Conservation (phyloP, 257 asterid genomes). For the Plectranthus barbatus region DNA sequence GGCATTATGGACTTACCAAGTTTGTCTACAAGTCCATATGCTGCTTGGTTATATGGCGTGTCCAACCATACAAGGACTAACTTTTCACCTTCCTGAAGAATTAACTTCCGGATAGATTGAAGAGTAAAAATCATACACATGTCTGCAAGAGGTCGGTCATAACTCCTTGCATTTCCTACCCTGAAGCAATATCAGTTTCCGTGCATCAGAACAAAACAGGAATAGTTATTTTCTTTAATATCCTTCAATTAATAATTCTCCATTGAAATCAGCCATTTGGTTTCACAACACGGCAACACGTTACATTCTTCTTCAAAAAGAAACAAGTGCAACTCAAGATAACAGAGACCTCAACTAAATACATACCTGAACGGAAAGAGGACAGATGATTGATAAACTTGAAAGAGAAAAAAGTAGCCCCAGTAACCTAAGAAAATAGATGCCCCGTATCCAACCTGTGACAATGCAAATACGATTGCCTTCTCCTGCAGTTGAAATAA, state of each 20-base stretch:
- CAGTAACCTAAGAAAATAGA: slow-evolving; percentile 76
- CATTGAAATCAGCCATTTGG: not conserved
- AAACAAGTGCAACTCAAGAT: not conserved
- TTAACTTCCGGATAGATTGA: slow-evolving; percentile 79
- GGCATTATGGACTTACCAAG: slow-evolving; percentile 43
- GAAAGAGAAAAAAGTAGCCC: slow-evolving; percentile 67
- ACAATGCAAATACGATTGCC: slow-evolving; percentile 65
- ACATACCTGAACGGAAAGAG: slow-evolving; percentile 84
- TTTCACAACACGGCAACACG: not conserved
- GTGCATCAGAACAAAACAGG: too few relatives aligned
- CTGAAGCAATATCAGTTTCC: slow-evolving; percentile 44
- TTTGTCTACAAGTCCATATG: slow-evolving; percentile 92
- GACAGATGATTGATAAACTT: slow-evolving; percentile 34
- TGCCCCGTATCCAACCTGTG: slow-evolving; percentile 86
- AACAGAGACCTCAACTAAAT: not conserved
- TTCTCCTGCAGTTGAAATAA: slow-evolving; percentile 61
- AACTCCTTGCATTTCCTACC: slow-evolving; percentile 35
- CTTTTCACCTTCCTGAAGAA: slow-evolving; percentile 99
- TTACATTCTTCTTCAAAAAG: not conserved
- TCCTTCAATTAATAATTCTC: too few relatives aligned
- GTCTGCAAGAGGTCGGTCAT: slow-evolving; percentile 63
- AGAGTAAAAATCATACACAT: slow-evolving; percentile 77
- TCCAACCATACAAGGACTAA: slow-evolving; percentile 93
- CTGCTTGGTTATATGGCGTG: slow-evolving; percentile 97
- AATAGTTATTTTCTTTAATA: too few relatives aligned